Evolutionary conservation across 2,329 filamentous ascomycete species (phyloP).

Genomic region (Paecilomyces niveus): DNA sequence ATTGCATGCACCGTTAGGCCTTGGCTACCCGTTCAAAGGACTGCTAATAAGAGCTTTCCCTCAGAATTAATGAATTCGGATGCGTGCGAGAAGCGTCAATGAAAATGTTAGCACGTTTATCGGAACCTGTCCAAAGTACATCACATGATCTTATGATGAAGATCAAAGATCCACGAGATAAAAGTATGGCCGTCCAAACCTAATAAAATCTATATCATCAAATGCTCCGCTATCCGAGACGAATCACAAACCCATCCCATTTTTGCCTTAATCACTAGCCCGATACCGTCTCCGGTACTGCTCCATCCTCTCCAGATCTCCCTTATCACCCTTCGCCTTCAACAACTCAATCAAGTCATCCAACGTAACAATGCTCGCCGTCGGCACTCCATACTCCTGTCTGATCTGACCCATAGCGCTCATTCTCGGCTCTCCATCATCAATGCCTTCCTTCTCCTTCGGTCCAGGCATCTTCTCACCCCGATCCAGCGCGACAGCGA

Average conservation of each 20-base stretch:
- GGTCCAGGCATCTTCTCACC: conserved; percentile 32
- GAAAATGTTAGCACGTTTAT: background rate
- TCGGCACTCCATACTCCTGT: conserved; percentile 72
- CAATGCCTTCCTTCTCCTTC: conserved; percentile 55
- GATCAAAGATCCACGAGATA: too few relatives aligned
- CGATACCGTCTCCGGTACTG: conserved; percentile 52
- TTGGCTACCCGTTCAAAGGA: background rate
- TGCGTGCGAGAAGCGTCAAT: background rate
- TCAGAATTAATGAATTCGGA: too few relatives aligned
- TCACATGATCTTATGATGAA: background rate
- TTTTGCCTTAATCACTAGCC: conserved; percentile 17
- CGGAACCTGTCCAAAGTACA: background rate
- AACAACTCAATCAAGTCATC: conserved; percentile 68
- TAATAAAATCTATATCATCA: background rate
- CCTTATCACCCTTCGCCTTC: conserved; percentile 50
- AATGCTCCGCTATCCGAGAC: background rate
- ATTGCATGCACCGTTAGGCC: background rate
- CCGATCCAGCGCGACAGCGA: background rate
- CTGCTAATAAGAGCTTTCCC: background rate
- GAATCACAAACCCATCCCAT: background rate
- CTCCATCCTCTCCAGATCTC: conserved; percentile 58
- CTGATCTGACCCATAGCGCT: conserved; percentile 78
- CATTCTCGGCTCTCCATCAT: conserved; percentile 58
- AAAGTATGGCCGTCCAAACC: background rate
- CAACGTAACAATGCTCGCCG: conserved; percentile 72